phyloP scores from a whole-genome alignment of 2,329 filamentous ascomycete species.

The Madurella mycetomatis region DNA sequence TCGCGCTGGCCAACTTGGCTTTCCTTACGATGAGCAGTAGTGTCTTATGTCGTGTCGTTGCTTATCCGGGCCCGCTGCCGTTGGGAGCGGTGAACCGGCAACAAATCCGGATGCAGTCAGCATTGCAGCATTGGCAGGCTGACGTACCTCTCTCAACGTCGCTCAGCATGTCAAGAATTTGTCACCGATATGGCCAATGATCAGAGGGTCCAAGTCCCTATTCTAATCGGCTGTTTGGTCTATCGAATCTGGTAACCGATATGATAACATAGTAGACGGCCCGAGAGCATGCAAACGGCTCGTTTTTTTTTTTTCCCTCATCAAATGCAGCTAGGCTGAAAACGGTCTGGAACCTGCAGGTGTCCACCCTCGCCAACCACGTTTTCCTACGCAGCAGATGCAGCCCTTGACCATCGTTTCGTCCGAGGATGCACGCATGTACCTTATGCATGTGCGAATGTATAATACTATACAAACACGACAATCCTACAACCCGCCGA shows the following conservation, averaged over 20 bases:
- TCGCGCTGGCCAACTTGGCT: too few species aligned
- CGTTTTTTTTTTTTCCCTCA: not conserved
- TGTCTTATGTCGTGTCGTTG: not conserved
- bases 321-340: not conserved
- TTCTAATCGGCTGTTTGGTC: too few species aligned
- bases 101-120: not conserved
- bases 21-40: too few species aligned
- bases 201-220: too few species aligned
- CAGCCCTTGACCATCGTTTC: not conserved
- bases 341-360: not conserved
- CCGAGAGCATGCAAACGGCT: not conserved
- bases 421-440: not conserved
- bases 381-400: not conserved
- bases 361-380: not conserved
- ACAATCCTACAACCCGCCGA: not conserved
- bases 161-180: too few species aligned
- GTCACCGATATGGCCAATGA: too few species aligned
- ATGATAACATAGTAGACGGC: too few species aligned
- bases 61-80: not conserved
- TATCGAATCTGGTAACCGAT: too few species aligned
- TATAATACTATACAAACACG: not conserved
- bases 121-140: not conserved
- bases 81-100: not conserved
- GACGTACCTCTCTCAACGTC: not conserved
- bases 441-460: too few species aligned